A percentile compares a stretch with the other conserved stretches of the same genome.
phyloP scores from a whole-genome alignment of 495 filamentous ascomycete genomes.

The Lindgomyces ingoldianus region DNA sequence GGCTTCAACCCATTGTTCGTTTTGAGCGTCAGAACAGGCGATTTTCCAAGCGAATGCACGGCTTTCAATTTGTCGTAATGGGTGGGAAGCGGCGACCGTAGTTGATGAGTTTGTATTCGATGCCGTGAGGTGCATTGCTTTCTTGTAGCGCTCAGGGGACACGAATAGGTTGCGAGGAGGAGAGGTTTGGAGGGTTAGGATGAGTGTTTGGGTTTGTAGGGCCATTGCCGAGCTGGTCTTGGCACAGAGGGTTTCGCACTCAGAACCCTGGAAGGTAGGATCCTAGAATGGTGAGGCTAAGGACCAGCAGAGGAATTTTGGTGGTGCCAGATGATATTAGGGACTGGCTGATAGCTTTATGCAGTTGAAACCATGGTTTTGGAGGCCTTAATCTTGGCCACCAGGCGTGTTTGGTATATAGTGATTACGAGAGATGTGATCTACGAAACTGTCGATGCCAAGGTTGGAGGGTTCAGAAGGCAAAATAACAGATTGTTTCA shows the following conservation, averaged over 20 bases:
- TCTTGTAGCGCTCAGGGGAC: constrained; percentile 25
- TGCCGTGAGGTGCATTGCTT: background rate
- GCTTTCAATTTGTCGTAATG: background rate
- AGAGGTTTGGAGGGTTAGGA: constrained; percentile 18
- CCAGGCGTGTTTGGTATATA: no score
- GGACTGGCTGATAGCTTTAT: no score
- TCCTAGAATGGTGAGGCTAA: no score
- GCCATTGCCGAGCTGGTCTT: background rate
- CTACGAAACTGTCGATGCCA: no score
- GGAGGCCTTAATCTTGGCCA: no score
- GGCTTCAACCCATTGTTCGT: background rate
- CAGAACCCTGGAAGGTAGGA: background rate
- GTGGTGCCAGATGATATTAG: no score
- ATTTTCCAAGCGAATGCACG: constrained; percentile 12
- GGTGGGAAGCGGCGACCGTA: background rate
- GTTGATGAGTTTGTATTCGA: constrained; percentile 10
- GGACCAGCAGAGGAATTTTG: no score
- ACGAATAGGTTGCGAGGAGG: constrained; percentile 16
- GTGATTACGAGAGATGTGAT: no score
- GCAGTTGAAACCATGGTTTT: no score
- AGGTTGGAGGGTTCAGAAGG: no score
- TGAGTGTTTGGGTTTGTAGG: background rate
- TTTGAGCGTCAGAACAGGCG: constrained; percentile 24
- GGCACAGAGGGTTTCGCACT: background rate
- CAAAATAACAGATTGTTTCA: no score